Evolutionary conservation across 495 filamentous ascomycete species (phyloP).

Genomic region (Hypoxylon crocopeplum): DNA sequence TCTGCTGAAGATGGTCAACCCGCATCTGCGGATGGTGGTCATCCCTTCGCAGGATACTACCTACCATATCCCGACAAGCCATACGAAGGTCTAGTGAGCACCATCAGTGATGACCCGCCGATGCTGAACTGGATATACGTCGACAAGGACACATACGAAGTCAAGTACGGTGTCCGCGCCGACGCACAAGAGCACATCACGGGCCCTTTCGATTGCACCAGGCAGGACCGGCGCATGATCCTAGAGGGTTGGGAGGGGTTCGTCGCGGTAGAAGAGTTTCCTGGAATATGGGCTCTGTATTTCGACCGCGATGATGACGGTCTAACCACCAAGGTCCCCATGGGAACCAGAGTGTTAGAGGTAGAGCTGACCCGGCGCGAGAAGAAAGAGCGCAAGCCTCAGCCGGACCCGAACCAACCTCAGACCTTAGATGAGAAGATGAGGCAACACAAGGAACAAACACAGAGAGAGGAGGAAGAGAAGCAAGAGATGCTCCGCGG

Average conservation of each 20-base stretch:
- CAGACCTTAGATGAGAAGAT: conserved; percentile 41
- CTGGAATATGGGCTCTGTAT: conserved; percentile 51
- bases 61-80: conserved; percentile 63
- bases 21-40: conserved; percentile 28
- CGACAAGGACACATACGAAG: conserved; percentile 61
- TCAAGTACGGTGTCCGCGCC: conserved; percentile 60
- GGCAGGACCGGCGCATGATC: conserved; percentile 61
- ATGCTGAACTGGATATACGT: conserved; percentile 71
- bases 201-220: conserved; percentile 64
- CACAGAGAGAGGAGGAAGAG: conserved; percentile 31
- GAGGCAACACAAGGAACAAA: conserved; percentile 39
- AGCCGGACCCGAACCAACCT: conserved; percentile 32
- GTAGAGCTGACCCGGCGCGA: conserved; percentile 49
- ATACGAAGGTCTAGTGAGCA: conserved; percentile 64
- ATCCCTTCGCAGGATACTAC: conserved; percentile 65
- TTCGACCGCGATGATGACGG: conserved; percentile 55
- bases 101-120: conserved; percentile 63
- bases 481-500: conserved; percentile 22
- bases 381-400: conserved; percentile 45
- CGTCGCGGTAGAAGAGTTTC: conserved; percentile 49
- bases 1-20: conserved; percentile 25
- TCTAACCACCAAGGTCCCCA: conserved; percentile 44
- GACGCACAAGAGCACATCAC: conserved; percentile 57
- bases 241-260: conserved; percentile 58
- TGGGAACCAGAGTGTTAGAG: conserved; percentile 43